Conservation (phyloP, 331 rosid genomes). For the Ulmus americana region DNA sequence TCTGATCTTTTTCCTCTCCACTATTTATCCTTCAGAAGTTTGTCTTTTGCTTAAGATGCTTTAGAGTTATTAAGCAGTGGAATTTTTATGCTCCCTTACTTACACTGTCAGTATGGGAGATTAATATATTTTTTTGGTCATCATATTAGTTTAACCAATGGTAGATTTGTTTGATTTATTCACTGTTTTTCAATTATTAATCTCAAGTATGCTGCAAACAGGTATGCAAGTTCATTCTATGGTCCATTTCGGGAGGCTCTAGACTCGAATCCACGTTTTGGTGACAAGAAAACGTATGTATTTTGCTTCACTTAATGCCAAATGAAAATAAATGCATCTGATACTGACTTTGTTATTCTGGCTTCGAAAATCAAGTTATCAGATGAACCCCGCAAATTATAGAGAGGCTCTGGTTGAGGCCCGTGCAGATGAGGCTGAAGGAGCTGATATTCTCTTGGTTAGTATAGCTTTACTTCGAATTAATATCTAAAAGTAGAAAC, state of each 20-base stretch:
- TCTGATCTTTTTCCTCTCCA: neutral
- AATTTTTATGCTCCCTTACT: no score
- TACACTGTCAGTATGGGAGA: no score
- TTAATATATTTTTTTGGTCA: no score
- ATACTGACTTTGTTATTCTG: slow-evolving; percentile 36
- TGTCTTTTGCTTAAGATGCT: no score
- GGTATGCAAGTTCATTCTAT: slow-evolving; percentile 92
- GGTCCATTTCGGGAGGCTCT: slow-evolving; percentile 96
- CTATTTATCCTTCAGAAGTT: neutral
- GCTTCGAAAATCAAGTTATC: slow-evolving; percentile 55
- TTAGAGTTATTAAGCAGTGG: no score
- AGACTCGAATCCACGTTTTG: slow-evolving; percentile 94
- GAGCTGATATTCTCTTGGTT: slow-evolving; percentile 97
- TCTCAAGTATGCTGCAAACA: slow-evolving; percentile 32
- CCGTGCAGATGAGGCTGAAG: slow-evolving; percentile 82
- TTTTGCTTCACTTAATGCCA: slow-evolving; percentile 10
- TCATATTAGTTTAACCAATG: no score
- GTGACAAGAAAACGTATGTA: slow-evolving; percentile 91
- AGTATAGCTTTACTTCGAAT: slow-evolving; percentile 27
- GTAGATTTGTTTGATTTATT: slow-evolving; percentile 1
- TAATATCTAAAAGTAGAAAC: slow-evolving; percentile 9
- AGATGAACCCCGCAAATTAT: slow-evolving; percentile 91
- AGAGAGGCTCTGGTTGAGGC: slow-evolving; percentile 85
- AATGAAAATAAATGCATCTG: neutral
- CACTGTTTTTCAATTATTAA: slow-evolving; percentile 11